These are phyloP conservation scores for Trametes meyenii DNA, from an alignment of 768 basidiomycete genomes.

Conservation along the genomic window DNA sequence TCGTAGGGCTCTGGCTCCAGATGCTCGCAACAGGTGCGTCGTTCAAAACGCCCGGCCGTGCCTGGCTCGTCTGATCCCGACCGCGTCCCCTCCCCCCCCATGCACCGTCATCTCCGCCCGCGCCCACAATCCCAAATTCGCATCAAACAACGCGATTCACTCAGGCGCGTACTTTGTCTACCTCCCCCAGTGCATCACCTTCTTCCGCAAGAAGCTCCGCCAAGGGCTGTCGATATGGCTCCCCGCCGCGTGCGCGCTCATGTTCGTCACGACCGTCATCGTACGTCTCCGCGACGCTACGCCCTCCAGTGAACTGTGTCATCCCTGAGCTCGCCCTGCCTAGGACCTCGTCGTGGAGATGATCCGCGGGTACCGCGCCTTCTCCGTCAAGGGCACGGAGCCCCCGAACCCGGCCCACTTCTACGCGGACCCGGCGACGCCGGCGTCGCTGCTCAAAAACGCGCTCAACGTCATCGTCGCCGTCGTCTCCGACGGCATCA, in stretches of 20 bases:
- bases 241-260: neutral
- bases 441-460: conserved; percentile 10
- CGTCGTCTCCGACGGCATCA: conserved; percentile 5
- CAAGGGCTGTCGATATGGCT: conserved; percentile 6
- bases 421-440: conserved; percentile 3
- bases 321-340: too few relatives aligned
- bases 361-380: conserved; percentile 6
- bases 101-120: too few relatives aligned
- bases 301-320: too few relatives aligned
- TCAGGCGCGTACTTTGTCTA: conserved; percentile 8
- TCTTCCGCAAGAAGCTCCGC: conserved; percentile 6
- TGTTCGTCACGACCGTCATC: neutral
- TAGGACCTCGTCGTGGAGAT: conserved; percentile 9
- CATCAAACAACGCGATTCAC: too few relatives aligned
- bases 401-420: conserved; percentile 3
- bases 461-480: conserved; percentile 4
- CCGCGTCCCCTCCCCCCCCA: too few relatives aligned
- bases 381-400: neutral
- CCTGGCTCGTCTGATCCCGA: neutral
- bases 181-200: conserved; percentile 1
- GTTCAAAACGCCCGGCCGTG: neutral
- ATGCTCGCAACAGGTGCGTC: conserved; percentile 7
- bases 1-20: conserved; percentile 10
- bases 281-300: neutral
- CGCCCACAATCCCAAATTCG: neutral